These are phyloP conservation scores for Annulohypoxylon truncatum DNA, from an alignment of 2,329 filamentous ascomycete genomes.

Conservation along the genomic window DNA sequence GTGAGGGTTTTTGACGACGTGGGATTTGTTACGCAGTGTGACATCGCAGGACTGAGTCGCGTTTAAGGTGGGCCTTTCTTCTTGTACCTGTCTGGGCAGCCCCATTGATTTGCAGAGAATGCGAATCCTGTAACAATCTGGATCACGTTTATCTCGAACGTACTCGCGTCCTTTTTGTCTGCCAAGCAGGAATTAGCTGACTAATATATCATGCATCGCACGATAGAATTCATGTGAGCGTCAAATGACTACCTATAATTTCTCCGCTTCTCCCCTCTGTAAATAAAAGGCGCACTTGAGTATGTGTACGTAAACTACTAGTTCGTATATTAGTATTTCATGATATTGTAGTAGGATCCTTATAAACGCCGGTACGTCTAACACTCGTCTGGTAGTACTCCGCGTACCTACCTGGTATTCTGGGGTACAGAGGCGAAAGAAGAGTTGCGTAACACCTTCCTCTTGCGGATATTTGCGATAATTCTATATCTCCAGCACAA, in stretches of 20 bases:
- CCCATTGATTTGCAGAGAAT: constrained; percentile 5
- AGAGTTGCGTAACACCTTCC: constrained; percentile 25
- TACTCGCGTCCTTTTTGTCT: neutral
- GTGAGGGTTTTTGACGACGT: neutral
- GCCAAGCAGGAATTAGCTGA: neutral
- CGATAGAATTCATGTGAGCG: neutral
- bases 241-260: neutral
- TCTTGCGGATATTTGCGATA: constrained; percentile 2
- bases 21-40: constrained; percentile 14
- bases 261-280: neutral
- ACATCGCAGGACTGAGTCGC: constrained; percentile 17
- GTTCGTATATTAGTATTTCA: neutral
- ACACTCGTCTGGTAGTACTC: neutral
- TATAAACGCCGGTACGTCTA: neutral
- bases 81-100: neutral
- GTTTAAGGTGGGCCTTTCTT: constrained; percentile 10
- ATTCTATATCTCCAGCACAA: constrained; percentile 5
- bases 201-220: neutral
- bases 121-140: constrained; percentile 1
- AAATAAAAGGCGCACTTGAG: neutral
- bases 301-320: neutral
- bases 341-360: no score
- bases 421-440: constrained; percentile 27
- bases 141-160: constrained; percentile 4
- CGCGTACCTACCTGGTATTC: constrained; percentile 1